Base-by-base conservation (phyloP, 768 basidiomycete genomes). In the Boletus vermiculosoides region DNA sequence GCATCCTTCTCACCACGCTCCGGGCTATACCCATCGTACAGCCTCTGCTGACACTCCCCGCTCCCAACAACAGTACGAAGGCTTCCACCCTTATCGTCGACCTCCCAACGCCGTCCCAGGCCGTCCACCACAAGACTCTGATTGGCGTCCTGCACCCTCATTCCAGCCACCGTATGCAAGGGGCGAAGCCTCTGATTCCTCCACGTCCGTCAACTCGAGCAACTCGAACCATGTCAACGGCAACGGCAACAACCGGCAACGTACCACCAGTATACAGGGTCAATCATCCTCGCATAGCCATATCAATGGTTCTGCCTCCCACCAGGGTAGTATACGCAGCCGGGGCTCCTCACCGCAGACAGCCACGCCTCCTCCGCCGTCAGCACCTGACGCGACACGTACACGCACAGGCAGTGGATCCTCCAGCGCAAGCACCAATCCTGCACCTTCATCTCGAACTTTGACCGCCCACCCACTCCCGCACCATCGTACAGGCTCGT, bases 31-130 rank as follows among this genome's bases (percentile, higher is more conserved):
- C 42, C 77, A 74, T 52, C 75, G 80, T 63, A 73, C 71, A 1
- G 57, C 68, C 46, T 72, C 76, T 0, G 60, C 74, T 1, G 67
- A 67, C 15, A 56, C 66, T 0, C 66, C 66, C 40, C 63, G 70
- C 20, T 33, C 61, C 2, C 60, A 62, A 25, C 65, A 50, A 11
- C 67, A 52, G 37, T 78, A 79, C 57, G 77, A 77, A 36, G 90
- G 88, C 28, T 92, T 85, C 68, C 90, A 92, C 70, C 90, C 90
- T 53, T 92, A 92, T 78, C 87, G 90, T 54, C 83, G 90, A 15
- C 88, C 89, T 22, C 78, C 71, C 28, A 62, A 57, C 53, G 5
- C 60, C 54, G 20, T 65, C 70, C 20, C 73, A 65, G 69, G 75
- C 16, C 67, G 72, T 11, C 11, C 65, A 3, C 58, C 56, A 36